phyloP scores from a whole-genome alignment of 202 grass and related monocot species.

The Eragrostis tef region DNA sequence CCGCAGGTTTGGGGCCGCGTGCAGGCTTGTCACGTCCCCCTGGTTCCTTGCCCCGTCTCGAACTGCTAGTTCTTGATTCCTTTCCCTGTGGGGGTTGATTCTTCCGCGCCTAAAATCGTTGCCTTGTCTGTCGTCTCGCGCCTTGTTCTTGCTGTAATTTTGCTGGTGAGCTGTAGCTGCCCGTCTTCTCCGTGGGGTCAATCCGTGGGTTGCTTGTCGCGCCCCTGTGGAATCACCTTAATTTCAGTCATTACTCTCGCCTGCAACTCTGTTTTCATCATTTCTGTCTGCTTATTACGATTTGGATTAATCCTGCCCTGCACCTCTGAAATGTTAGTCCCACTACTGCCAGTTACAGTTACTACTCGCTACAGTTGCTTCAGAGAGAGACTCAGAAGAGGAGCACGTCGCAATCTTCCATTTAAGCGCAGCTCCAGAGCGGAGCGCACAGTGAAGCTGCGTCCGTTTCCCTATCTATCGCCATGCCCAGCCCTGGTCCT shows the following conservation, averaged over 20 bases:
- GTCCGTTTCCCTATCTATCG: conserved; percentile 50
- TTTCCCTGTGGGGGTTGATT: conserved; percentile 38
- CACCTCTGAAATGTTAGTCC: neutral
- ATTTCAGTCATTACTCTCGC: conserved; percentile 12
- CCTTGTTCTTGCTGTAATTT: conserved; percentile 41
- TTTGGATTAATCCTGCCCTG: conserved; percentile 18
- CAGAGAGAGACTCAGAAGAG: neutral
- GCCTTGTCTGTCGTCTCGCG: conserved; percentile 24
- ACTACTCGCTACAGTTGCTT: neutral
- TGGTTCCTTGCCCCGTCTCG: conserved; percentile 34
- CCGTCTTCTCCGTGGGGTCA: neutral
- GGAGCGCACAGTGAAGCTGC: conserved; percentile 42
- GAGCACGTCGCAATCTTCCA: conserved; percentile 41
- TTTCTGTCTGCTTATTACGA: neutral
- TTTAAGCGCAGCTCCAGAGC: conserved; percentile 35
- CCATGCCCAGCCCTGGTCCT: conserved; percentile 38
- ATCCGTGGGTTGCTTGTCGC: neutral
- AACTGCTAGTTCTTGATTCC: conserved; percentile 32
- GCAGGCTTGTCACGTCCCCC: conserved; percentile 40
- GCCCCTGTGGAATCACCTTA: conserved; percentile 29
- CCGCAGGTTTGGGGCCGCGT: neutral
- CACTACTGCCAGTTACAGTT: neutral
- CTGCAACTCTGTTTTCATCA: conserved; percentile 14
- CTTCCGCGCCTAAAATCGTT: conserved; percentile 36
- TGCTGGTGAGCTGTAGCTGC: conserved; percentile 15